phyloP scores from a whole-genome alignment of 2,329 filamentous ascomycete species.

The Fusarium pseudocircinatum region DNA sequence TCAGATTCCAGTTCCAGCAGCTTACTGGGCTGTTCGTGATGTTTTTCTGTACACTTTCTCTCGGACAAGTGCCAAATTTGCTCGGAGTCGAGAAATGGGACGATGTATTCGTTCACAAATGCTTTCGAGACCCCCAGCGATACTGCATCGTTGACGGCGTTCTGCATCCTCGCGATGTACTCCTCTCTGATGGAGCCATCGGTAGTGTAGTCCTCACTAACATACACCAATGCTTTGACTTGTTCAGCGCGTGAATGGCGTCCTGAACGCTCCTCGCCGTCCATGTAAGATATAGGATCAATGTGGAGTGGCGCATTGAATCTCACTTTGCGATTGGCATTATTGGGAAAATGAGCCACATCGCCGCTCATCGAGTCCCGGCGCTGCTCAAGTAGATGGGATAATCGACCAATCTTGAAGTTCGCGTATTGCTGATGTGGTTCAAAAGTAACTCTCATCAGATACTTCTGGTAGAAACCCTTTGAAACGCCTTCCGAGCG shows the following conservation, averaged over 20 bases:
- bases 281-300: background rate
- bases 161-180: background rate
- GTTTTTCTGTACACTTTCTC: accelerated
- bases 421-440: background rate
- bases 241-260: background rate
- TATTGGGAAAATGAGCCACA: background rate
- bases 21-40: background rate
- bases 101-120: background rate
- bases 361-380: background rate
- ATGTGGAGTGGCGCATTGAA: background rate
- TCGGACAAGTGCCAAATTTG: background rate
- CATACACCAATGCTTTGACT: background rate
- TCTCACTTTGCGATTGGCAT: background rate
- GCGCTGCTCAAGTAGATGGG: background rate
- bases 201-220: background rate
- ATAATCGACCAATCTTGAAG: background rate
- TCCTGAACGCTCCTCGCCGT: background rate
- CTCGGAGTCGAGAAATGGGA: background rate
- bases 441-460: background rate
- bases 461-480: background rate
- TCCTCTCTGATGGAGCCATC: conserved; percentile 1
- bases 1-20: background rate
- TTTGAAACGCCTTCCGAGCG: conserved; percentile 2
- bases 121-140: background rate
- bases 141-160: background rate